Conservation (phyloP, 208 protist species). For the Leishmania aethiopica region DNA sequence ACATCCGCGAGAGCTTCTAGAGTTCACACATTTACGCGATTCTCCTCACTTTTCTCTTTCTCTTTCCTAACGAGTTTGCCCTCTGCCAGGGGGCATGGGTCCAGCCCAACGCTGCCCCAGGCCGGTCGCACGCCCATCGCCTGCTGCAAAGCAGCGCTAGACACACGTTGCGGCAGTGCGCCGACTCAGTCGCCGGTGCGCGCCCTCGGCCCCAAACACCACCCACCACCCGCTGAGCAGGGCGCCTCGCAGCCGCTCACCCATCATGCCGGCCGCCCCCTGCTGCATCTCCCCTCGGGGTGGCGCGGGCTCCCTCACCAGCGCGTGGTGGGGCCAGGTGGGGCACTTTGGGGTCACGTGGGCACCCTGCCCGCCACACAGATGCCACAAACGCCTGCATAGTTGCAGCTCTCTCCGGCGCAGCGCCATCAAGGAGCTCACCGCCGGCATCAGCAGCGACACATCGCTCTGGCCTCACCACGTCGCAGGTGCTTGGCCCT, state of each 20-base stretch:
- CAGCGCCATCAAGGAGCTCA: not conserved
- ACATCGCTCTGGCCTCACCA: not conserved
- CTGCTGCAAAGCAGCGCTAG: not conserved
- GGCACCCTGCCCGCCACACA: not conserved
- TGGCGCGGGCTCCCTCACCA: too few species aligned
- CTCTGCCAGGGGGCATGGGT: not conserved
- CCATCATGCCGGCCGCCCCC: not conserved
- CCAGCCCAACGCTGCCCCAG: too few species aligned
- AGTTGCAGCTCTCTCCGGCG: not conserved
- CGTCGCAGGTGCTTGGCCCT: not conserved
- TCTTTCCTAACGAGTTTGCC: not conserved
- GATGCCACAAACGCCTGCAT: not conserved
- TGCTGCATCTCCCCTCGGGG: not conserved
- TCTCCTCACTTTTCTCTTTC: not conserved
- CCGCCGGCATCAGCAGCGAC: not conserved
- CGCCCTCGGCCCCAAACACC: not conserved
- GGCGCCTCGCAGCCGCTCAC: not conserved
- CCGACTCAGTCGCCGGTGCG: not conserved
- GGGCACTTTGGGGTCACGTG: not conserved
- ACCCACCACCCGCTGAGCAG: too few species aligned
- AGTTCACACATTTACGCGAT: slow-evolving; percentile 21
- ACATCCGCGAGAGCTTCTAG: slow-evolving; percentile 22
- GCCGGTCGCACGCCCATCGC: not conserved
- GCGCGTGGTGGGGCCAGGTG: too few species aligned
- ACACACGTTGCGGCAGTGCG: not conserved